phyloP scores from a whole-genome alignment of 306 rosid genomes.

The Phaseolus lunatus region DNA sequence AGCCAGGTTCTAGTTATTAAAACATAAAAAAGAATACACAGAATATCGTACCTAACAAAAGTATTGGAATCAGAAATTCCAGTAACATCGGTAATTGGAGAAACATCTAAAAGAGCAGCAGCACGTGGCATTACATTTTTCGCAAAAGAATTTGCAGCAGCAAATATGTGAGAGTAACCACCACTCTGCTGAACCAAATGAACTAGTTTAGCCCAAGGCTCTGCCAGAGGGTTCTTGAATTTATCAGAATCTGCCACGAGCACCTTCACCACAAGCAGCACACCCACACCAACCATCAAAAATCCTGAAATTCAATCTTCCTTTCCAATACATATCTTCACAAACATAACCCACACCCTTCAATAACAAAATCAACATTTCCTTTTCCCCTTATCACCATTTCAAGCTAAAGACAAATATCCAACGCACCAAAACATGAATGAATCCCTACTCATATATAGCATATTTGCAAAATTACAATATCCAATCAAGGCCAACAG shows the following conservation, averaged over 20 bases:
- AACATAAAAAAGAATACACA: not conserved
- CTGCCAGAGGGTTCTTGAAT: slow-evolving; percentile 73
- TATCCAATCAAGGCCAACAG: not conserved
- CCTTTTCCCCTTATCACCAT: slow-evolving; percentile 4
- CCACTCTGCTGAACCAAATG: slow-evolving; percentile 79
- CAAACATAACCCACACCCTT: not conserved
- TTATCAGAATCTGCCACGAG: slow-evolving; percentile 83
- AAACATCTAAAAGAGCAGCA: slow-evolving; percentile 88
- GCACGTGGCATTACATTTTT: slow-evolving; percentile 83
- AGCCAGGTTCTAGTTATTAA: slow-evolving; percentile 13
- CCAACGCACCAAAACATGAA: slow-evolving; percentile 20
- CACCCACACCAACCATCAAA: slow-evolving; percentile 32
- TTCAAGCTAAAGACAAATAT: slow-evolving; percentile 27
- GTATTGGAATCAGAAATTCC: slow-evolving; percentile 67
- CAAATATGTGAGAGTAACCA: slow-evolving; percentile 76
- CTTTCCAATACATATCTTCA: not conserved
- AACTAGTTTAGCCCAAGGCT: slow-evolving; percentile 87
- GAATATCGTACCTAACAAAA: slow-evolving; percentile 70
- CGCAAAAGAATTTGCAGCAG: slow-evolving; percentile 84
- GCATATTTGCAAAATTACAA: slow-evolving; percentile 8
- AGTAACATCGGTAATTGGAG: slow-evolving; percentile 81
- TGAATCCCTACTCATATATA: not conserved
- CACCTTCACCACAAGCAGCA: slow-evolving; percentile 62
- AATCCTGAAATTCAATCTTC: slow-evolving; percentile 37
- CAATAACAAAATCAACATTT: slow-evolving; percentile 14